Percentiles rank a stretch among this genome's conserved stretches.
Evolutionary conservation across 768 basidiomycete genomes (phyloP).

Genomic region (Leucocoprinus sp.): DNA sequence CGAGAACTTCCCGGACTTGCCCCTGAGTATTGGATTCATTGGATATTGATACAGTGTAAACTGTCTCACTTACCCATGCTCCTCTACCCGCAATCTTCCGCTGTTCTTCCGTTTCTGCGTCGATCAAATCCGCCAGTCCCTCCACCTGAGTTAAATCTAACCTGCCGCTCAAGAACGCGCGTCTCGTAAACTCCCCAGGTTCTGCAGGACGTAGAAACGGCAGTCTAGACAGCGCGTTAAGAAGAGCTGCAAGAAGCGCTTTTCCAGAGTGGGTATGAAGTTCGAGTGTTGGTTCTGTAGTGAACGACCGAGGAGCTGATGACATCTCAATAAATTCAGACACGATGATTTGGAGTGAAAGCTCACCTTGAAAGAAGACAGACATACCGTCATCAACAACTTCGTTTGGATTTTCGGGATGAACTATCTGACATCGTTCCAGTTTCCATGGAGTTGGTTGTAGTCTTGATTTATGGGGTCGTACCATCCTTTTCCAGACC

Average conservation of each 20-base stretch:
- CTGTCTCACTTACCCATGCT: constrained; percentile 46
- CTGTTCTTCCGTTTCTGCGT: constrained; percentile 83
- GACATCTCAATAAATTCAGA: constrained; percentile 1
- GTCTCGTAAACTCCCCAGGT: constrained; percentile 83
- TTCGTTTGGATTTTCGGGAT: constrained; percentile 46
- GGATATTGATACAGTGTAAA: neutral
- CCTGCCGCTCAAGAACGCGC: constrained; percentile 73
- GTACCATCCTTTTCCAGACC: constrained; percentile 59
- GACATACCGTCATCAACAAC: constrained; percentile 73
- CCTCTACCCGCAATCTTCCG: constrained; percentile 62
- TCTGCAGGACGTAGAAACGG: constrained; percentile 70
- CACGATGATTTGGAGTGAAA: neutral
- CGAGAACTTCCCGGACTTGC: constrained; percentile 46
- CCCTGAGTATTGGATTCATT: constrained; percentile 39
- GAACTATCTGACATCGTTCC: constrained; percentile 59
- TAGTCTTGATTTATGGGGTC: constrained; percentile 18
- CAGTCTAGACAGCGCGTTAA: constrained; percentile 52
- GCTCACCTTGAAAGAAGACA: constrained; percentile 72
- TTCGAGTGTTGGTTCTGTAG: constrained; percentile 75
- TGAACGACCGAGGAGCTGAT: constrained; percentile 73
- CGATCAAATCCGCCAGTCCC: constrained; percentile 78
- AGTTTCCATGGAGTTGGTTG: constrained; percentile 57
- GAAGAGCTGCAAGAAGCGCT: constrained; percentile 66
- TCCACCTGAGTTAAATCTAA: constrained; percentile 87
- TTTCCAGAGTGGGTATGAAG: constrained; percentile 84